Base-by-base conservation (phyloP, 2,329 filamentous ascomycete genomes). In the Nemania diffusa region DNA sequence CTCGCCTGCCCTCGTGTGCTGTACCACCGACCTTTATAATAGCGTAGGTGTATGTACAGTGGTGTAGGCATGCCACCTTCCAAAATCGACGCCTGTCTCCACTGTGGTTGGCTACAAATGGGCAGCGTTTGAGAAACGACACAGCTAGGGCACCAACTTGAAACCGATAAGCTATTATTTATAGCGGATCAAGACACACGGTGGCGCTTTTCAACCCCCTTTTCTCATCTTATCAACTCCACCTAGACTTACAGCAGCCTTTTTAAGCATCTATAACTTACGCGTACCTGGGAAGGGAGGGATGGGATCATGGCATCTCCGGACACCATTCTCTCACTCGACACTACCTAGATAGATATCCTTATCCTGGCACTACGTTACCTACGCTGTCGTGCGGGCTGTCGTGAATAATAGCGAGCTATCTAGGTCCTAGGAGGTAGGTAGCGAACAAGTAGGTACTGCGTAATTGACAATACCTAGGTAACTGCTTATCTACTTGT, bases 81-180 rank as follows among this genome's bases (percentile, higher is more conserved):
- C 62, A 20, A 50, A 60, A 59, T 7, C 22, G 57, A 48, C 29
- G 2, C 5, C 37, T 15, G 24, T 40, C 62, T 42, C 62, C 57
- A 56, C 57, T 37, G 26, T 40, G 20, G 32, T 56, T 44, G 50
- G 50, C 56, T 24, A 50, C 11, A 34, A 44, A 51, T 22, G 40
- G 50, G 42, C 17, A 42, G 42, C 46, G 55, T 62, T 66, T 26
- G 22, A 37, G 6, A 44, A 53, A n/a, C 53, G 42, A 48, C 32
- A 40, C 26, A 20, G 51, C 52, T 26, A 37, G 48, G 51, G 29
- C 40, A 20, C 44, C 17, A 58, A 53, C 55, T 42, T 67, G 64
- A 67, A 67, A 67, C 64, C 40, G 34, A 42, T 56, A 22, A 56
- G 53, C 50, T 58, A 27, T 56, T 51, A 67, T 63, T 60, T 59